Evolutionary conservation across 768 basidiomycete genomes (phyloP).

Genomic region (Rhizopogon vulgaris): DNA sequence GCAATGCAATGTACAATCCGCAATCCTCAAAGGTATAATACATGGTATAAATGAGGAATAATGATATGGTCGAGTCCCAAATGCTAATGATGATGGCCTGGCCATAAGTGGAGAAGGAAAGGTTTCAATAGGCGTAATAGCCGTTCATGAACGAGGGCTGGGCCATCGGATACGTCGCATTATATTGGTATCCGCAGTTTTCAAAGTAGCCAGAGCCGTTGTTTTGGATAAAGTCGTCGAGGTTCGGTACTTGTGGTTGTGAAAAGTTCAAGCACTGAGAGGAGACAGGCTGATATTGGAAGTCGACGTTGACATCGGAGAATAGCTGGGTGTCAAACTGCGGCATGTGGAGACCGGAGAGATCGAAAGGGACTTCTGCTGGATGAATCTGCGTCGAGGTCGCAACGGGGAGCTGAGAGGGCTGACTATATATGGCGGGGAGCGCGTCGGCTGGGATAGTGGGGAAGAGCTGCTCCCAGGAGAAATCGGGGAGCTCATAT

Average conservation of each 20-base stretch:
- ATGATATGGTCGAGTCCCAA: background rate
- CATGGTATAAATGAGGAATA: background rate
- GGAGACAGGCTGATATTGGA: background rate
- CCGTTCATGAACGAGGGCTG: background rate
- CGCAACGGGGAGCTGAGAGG: background rate
- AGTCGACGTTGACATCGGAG: background rate
- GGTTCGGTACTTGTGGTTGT: background rate
- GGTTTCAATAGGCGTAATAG: background rate
- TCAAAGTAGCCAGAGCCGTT: background rate
- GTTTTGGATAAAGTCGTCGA: background rate
- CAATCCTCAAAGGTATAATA: background rate
- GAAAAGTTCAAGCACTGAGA: background rate
- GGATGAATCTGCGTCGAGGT: background rate
- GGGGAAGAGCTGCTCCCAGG: conserved; percentile 1
- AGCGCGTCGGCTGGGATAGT: background rate
- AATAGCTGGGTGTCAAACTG: background rate
- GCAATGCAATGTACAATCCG: no score
- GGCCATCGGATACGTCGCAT: background rate
- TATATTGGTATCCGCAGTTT: background rate
- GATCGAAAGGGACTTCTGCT: background rate
- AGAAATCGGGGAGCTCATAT: background rate
- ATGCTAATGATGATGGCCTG: background rate
- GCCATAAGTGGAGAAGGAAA: background rate
- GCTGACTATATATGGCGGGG: background rate
- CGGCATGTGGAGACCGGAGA: background rate